Evolutionary conservation across 768 basidiomycete species (phyloP).

Genomic region (Lactarius hengduanensis): DNA sequence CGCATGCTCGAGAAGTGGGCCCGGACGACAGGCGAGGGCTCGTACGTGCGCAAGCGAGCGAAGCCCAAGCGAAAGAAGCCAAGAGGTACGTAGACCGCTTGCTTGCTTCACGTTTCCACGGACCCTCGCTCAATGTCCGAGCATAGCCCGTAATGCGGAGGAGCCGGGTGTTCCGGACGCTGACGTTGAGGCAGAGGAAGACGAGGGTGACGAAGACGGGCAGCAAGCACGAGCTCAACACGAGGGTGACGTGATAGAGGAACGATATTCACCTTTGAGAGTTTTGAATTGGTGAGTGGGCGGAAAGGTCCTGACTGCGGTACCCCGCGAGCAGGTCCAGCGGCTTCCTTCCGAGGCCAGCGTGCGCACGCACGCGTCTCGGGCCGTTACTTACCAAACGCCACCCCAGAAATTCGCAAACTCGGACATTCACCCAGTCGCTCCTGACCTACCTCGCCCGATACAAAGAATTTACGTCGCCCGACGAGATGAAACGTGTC

Average conservation of each 20-base stretch:
- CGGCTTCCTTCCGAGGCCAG: background rate
- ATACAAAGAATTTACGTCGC: constrained; percentile 74
- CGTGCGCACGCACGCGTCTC: constrained; percentile 21
- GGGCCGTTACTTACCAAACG: constrained; percentile 27
- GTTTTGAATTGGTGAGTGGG: constrained; percentile 76
- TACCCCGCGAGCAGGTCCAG: background rate
- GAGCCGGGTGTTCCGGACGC: constrained; percentile 56
- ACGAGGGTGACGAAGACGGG: constrained; percentile 52
- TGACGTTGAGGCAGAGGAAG: constrained; percentile 66
- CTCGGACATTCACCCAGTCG: constrained; percentile 83
- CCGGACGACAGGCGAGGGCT: constrained; percentile 56
- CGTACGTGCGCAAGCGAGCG: constrained; percentile 73
- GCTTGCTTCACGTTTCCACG: constrained; percentile 5
- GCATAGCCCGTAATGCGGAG: constrained; percentile 33
- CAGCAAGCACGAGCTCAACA: constrained; percentile 47
- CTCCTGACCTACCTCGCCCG: constrained; percentile 78
- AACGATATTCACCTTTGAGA: constrained; percentile 92
- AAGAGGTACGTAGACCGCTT: constrained; percentile 24
- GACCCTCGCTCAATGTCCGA: constrained; percentile 1
- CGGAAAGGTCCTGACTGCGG: background rate
- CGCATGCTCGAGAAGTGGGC: constrained; percentile 88
- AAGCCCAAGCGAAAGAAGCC: constrained; percentile 48
- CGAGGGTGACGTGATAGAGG: constrained; percentile 54
- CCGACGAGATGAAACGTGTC: constrained; percentile 87
- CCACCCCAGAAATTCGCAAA: constrained; percentile 79